These are phyloP conservation scores for Aspergillus hancockii DNA, from an alignment of 495 filamentous ascomycete species.

Conservation along the genomic window DNA sequence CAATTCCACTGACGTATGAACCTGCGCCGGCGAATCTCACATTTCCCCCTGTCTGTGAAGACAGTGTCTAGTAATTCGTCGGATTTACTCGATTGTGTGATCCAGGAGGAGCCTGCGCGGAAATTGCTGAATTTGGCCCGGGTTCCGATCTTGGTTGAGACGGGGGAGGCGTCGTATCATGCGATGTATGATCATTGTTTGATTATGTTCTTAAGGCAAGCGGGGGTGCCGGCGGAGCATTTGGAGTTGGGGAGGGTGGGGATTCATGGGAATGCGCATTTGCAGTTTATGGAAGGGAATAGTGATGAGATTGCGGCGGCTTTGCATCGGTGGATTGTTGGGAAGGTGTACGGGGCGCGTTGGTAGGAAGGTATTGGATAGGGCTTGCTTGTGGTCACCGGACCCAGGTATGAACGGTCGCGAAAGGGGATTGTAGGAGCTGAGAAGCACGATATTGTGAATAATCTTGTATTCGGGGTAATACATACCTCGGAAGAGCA, in stretches of 20 bases:
- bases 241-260: slow-evolving; percentile 24
- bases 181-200: slow-evolving; percentile 31
- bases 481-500: too few species aligned
- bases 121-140: slow-evolving; percentile 26
- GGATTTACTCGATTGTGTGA: not conserved
- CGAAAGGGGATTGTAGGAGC: too few species aligned
- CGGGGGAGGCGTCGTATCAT: slow-evolving; percentile 29
- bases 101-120: slow-evolving; percentile 11
- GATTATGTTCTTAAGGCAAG: slow-evolving; percentile 27
- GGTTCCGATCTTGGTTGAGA: slow-evolving; percentile 25
- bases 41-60: not conserved
- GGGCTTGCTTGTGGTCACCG: too few species aligned
- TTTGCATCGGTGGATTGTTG: not conserved
- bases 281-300: slow-evolving; percentile 31
- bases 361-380: too few species aligned
- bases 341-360: too few species aligned
- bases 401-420: too few species aligned
- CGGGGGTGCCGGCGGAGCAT: slow-evolving; percentile 25
- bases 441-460: too few species aligned
- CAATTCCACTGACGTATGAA: slow-evolving; percentile 27
- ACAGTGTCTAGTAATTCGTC: not conserved
- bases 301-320: slow-evolving; percentile 22
- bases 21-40: slow-evolving; percentile 5
- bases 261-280: slow-evolving; percentile 32
- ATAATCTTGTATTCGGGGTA: too few species aligned